Evolutionary conservation across 2,329 filamentous ascomycete genomes (phyloP).

Genomic region (Ophiocordyceps australis): DNA sequence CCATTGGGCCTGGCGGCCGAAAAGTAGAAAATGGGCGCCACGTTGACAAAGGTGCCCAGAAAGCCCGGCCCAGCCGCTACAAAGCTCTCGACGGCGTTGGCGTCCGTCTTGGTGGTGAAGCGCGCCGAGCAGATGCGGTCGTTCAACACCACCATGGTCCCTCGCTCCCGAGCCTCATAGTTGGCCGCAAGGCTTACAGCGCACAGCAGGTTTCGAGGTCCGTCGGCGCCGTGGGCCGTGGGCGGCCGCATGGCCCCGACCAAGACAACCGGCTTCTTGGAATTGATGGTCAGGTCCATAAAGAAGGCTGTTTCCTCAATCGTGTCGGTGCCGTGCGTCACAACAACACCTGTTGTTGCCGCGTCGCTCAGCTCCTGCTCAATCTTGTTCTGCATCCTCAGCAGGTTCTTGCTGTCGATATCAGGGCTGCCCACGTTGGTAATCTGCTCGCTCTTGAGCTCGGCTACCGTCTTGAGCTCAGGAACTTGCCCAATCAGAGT

Average conservation of each 20-base stretch:
- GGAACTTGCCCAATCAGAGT: constrained; percentile 35
- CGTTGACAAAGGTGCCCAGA: constrained; percentile 38
- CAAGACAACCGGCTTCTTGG: constrained; percentile 38
- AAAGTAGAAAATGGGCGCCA: constrained; percentile 42
- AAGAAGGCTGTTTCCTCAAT: constrained; percentile 48
- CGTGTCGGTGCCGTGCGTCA: constrained; percentile 49
- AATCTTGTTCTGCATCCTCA: constrained; percentile 27
- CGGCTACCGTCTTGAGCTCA: constrained; percentile 31
- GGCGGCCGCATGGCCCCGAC: constrained; percentile 46
- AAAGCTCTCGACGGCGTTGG: constrained; percentile 46
- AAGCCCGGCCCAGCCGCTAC: constrained; percentile 35
- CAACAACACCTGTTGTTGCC: constrained; percentile 27
- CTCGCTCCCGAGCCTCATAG: constrained; percentile 25
- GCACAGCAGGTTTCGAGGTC: constrained; percentile 42
- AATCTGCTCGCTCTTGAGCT: constrained; percentile 33
- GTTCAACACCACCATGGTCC: constrained; percentile 41
- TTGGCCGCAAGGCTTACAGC: constrained; percentile 36
- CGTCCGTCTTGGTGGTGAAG: constrained; percentile 43
- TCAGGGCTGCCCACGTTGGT: constrained; percentile 26
- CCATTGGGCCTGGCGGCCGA: constrained; percentile 27
- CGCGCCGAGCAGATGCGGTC: constrained; percentile 39
- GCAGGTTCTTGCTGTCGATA: constrained; percentile 28
- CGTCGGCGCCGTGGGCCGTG: constrained; percentile 43
- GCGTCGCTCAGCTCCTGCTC: constrained; percentile 25
- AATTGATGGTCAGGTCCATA: constrained; percentile 36